phyloP scores from a whole-genome alignment of 768 basidiomycete species.

The Suillus ampliporus region DNA sequence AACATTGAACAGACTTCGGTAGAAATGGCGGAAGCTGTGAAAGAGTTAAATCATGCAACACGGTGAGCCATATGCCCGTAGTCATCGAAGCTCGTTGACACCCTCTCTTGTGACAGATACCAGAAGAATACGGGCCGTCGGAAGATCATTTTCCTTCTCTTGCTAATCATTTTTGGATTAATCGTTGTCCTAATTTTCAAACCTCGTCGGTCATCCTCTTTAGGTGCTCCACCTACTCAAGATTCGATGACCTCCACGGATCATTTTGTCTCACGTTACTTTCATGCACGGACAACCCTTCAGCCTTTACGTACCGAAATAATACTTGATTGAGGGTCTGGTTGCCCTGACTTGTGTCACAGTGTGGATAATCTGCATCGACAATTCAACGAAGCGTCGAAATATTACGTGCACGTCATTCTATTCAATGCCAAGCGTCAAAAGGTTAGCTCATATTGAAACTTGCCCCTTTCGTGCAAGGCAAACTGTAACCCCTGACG shows the following conservation, averaged over 20 bases:
- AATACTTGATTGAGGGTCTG: slow-evolving; percentile 8
- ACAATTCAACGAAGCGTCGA: not conserved
- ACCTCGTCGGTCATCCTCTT: slow-evolving; percentile 63
- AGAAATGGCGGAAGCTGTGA: slow-evolving; percentile 82
- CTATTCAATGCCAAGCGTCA: not conserved
- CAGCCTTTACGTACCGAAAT: slow-evolving; percentile 1
- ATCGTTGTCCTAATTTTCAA: slow-evolving; percentile 92
- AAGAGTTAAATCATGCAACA: slow-evolving; percentile 83
- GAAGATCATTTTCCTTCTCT: slow-evolving; percentile 90
- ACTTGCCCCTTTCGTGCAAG: not conserved
- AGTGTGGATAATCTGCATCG: not conserved
- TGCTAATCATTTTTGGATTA: slow-evolving; percentile 89
- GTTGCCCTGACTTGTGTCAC: slow-evolving; percentile 7
- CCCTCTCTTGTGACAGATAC: slow-evolving; percentile 57
- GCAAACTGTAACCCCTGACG: not conserved
- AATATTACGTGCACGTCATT: not conserved
- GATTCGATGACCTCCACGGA: slow-evolving; percentile 25
- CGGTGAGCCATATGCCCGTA: slow-evolving; percentile 52
- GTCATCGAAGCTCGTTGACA: not conserved
- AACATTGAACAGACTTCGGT: slow-evolving; percentile 93
- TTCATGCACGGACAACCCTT: slow-evolving; percentile 39
- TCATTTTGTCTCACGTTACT: slow-evolving; percentile 35
- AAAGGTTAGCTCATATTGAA: not conserved
- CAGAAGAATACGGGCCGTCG: slow-evolving; percentile 93
- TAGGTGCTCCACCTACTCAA: slow-evolving; percentile 32